Base-by-base conservation (phyloP, 202 grass and related monocot genomes). In the Hordeum pubiflorum region DNA sequence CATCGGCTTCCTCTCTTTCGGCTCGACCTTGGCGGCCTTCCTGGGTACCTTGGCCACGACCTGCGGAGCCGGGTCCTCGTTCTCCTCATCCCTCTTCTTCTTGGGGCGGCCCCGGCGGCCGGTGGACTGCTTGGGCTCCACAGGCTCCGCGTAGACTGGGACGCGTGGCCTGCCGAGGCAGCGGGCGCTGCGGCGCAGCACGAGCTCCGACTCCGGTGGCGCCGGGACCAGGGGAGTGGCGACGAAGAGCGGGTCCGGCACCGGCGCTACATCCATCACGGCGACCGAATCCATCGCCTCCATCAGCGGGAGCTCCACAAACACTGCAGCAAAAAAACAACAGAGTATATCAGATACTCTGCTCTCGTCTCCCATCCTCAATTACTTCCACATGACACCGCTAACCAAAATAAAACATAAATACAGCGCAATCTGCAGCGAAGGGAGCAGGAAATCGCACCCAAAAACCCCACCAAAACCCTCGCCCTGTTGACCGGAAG, bases 111-210 rank as follows among this genome's bases (percentile, higher is more conserved):
- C 62, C 11, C 88, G 70, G 43, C 79, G 74, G 44, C 59, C 21
- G 55, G 52, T 15, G 33, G 81, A 18, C 48, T 78, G 77, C 59
- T 86, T 85, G 11, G 41, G 43, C 68, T 38, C 58, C 61, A 70
- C 67, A 68, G 46, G 26, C 57, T 91, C 85, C 32, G 21, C 86
- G 23, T 81, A 89, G 14, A 20, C 75, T 3, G 73, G 73, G 8
- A 9, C 56, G 2, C 39, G 57, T 15, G 63, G 43, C 67, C 69
- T 93, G 39, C 77, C 83, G 5, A 44, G 20, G 22, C 78, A 91
- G 22, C 88, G 84, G 22, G 73, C 63, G 63, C 88, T 93, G 48
- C 88, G 78, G 29, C 91, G 84, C 73, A 87, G 74, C 46, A 10
- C 22, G 7, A 88, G 81, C 60, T 29, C 55, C 27, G 36, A 43